Conservation (phyloP, 2,329 filamentous ascomycete genomes). For the Eutypa lata region DNA sequence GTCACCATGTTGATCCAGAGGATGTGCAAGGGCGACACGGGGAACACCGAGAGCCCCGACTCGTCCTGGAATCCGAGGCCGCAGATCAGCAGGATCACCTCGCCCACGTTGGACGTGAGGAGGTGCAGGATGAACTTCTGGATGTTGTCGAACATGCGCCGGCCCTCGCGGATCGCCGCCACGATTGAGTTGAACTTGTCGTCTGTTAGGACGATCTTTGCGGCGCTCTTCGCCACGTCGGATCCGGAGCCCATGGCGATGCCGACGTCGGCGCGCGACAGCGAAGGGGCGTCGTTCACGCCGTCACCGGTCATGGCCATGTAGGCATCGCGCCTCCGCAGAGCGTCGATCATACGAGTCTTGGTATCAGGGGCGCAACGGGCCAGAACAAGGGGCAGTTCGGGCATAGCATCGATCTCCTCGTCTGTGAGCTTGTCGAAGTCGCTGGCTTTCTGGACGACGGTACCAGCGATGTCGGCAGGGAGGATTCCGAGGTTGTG, state of each 20-base stretch:
- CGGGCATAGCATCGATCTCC: slow-evolving; percentile 71
- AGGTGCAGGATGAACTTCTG: slow-evolving; percentile 84
- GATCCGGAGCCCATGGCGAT: slow-evolving; percentile 90
- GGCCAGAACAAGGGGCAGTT: slow-evolving; percentile 77
- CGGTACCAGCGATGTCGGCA: slow-evolving; percentile 59
- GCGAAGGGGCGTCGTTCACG: slow-evolving; percentile 80
- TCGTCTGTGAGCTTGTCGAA: slow-evolving; percentile 75
- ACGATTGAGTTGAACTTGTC: slow-evolving; percentile 89
- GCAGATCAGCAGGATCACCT: slow-evolving; percentile 76
- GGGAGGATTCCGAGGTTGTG: slow-evolving; percentile 57
- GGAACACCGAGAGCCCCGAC: slow-evolving; percentile 74
- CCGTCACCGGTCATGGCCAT: slow-evolving; percentile 89
- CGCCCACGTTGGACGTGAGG: slow-evolving; percentile 77
- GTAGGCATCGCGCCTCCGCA: slow-evolving; percentile 72
- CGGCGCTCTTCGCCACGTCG: slow-evolving; percentile 80
- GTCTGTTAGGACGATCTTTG: slow-evolving; percentile 79
- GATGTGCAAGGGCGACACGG: slow-evolving; percentile 80
- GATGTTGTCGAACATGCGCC: slow-evolving; percentile 85
- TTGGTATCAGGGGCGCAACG: slow-evolving; percentile 84
- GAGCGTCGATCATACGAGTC: slow-evolving; percentile 85
- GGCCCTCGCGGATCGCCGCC: slow-evolving; percentile 76
- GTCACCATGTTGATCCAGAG: slow-evolving; percentile 96
- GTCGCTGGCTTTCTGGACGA: slow-evolving; percentile 73
- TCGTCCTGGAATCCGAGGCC: slow-evolving; percentile 78
- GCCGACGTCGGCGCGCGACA: slow-evolving; percentile 78